Percentiles rank a stretch among this genome's conserved stretches.
phyloP scores from a whole-genome alignment of 257 asterid genomes.

The Ehretia macrophylla region DNA sequence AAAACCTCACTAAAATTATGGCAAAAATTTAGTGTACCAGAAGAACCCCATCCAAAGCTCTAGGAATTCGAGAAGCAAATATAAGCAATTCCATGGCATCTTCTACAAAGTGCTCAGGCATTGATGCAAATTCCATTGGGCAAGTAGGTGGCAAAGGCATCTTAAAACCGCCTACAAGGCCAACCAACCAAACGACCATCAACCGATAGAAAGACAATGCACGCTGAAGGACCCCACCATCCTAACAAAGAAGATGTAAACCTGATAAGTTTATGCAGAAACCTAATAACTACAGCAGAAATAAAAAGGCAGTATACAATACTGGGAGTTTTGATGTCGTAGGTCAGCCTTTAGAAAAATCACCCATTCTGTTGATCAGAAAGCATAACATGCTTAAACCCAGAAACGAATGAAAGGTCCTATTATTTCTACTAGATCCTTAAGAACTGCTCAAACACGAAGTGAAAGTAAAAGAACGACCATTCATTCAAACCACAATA shows the following conservation, averaged over 20 bases:
- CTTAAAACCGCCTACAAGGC: conserved; percentile 80
- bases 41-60: conserved; percentile 87
- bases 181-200: conserved; percentile 92
- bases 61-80: conserved; percentile 89
- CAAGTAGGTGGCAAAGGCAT: conserved; percentile 81
- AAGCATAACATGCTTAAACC: no score
- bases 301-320: neutral
- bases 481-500: no score
- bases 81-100: conserved; percentile 97
- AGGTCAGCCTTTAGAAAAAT: no score
- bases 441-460: no score
- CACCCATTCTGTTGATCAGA: no score
- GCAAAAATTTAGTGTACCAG: conserved; percentile 44
- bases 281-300: neutral
- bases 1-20: neutral
- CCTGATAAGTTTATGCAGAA: neutral
- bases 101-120: conserved; percentile 97
- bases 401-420: no score
- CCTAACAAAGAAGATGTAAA: conserved; percentile 41
- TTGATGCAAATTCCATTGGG: conserved; percentile 83
- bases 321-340: no score
- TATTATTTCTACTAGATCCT: no score
- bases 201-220: conserved; percentile 85
- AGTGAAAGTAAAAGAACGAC: no score
- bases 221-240: conserved; percentile 73